Evolutionary conservation across 2,329 filamentous ascomycete species (phyloP).

Genomic region (Alternaria arborescens): DNA sequence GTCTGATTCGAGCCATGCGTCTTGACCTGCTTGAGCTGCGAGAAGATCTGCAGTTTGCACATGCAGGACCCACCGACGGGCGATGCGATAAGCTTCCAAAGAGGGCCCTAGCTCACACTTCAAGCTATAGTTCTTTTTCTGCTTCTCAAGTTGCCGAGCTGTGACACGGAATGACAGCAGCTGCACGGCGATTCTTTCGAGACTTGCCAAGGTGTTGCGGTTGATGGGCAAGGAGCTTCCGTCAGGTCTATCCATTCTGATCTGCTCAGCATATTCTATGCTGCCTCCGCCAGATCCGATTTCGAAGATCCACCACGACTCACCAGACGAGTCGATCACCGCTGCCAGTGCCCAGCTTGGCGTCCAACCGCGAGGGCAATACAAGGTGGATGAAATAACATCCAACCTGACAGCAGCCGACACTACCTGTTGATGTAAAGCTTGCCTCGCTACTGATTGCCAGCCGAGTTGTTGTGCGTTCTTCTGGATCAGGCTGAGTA

Average conservation of each 20-base stretch:
- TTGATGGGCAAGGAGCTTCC: conserved; percentile 32
- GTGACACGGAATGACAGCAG: conserved; percentile 42
- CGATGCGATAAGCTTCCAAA: conserved; percentile 10
- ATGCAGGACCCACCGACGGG: conserved; percentile 41
- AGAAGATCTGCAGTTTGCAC: conserved; percentile 43
- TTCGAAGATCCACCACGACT: conserved; percentile 51
- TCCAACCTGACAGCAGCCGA: conserved; percentile 67
- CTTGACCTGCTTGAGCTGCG: conserved; percentile 26
- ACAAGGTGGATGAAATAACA: conserved; percentile 72
- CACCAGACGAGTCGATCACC: conserved; percentile 45
- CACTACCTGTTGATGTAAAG: conserved; percentile 61
- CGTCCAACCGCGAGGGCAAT: conserved; percentile 76
- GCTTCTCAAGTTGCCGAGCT: conserved; percentile 32
- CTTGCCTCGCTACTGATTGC: conserved; percentile 55
- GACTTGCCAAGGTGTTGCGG: conserved; percentile 38
- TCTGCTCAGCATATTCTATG: conserved; percentile 41
- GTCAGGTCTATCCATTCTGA: conserved; percentile 34
- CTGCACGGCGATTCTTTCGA: conserved; percentile 53
- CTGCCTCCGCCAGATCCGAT: conserved; percentile 32
- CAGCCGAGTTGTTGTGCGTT: conserved; percentile 72
- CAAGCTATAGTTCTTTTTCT: conserved; percentile 33
- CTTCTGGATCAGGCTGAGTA: conserved; percentile 69
- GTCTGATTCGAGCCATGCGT: conserved; percentile 39
- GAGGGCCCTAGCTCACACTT: conserved; percentile 26
- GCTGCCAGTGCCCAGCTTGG: conserved; percentile 76